These are phyloP conservation scores for Dactylellina leptospora DNA, from an alignment of 2,329 filamentous ascomycete species.

Conservation along the genomic window DNA sequence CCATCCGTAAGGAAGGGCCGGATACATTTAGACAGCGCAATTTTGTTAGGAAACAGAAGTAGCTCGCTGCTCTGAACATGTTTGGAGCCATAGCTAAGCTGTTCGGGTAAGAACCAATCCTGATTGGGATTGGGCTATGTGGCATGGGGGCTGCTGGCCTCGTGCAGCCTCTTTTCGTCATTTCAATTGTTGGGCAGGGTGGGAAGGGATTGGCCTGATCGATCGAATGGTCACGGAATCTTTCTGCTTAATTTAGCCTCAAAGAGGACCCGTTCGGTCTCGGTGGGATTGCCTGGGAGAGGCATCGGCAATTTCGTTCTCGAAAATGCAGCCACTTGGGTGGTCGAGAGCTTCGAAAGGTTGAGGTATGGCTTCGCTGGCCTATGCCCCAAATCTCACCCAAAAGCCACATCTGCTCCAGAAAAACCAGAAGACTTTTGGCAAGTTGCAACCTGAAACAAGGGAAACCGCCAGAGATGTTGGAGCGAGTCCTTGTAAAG, in stretches of 20 bases:
- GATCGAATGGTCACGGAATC: slow-evolving; percentile 50
- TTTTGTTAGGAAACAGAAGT: slow-evolving; percentile 28
- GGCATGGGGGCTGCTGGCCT: slow-evolving; percentile 48
- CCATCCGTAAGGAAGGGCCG: slow-evolving; percentile 24
- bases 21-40: slow-evolving; percentile 33
- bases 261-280: slow-evolving; percentile 34
- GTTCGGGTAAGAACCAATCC: slow-evolving; percentile 47
- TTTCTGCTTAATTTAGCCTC: slow-evolving; percentile 50
- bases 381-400: slow-evolving; percentile 4
- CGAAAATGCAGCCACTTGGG: slow-evolving; percentile 20
- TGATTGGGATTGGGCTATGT: slow-evolving; percentile 28
- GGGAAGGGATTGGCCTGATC: slow-evolving; percentile 48
- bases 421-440: too few relatives aligned
- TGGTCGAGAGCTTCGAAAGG: background rate
- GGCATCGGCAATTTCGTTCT: slow-evolving; percentile 11
- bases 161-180: slow-evolving; percentile 49
- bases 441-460: too few relatives aligned
- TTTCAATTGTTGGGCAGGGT: slow-evolving; percentile 31
- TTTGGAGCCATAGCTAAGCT: slow-evolving; percentile 36
- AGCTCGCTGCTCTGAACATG: slow-evolving; percentile 35
- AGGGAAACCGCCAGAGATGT: too few relatives aligned
- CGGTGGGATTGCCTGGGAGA: slow-evolving; percentile 3
- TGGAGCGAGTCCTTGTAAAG: too few relatives aligned
- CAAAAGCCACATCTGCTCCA: background rate
- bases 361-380: slow-evolving; percentile 26